Percentiles rank a stretch among this genome's conserved stretches.
Conservation (phyloP, 331 rosid species). For the Rosa hybrid region DNA sequence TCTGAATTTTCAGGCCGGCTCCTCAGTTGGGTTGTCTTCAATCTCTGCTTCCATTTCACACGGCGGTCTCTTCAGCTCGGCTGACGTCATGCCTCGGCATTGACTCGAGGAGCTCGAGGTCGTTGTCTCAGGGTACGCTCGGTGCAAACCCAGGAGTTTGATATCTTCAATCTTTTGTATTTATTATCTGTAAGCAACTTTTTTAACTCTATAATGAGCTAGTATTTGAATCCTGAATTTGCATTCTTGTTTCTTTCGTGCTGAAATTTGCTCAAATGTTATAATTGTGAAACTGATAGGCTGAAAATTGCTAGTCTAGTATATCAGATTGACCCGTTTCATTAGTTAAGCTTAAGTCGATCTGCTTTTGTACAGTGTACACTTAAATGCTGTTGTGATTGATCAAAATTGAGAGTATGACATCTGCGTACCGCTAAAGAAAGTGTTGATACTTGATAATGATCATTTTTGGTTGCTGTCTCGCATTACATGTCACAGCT, state of each 20-base stretch:
- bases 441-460: background rate
- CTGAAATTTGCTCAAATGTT: background rate
- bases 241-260: background rate
- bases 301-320: background rate
- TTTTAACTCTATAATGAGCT: conserved; percentile 20
- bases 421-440: background rate
- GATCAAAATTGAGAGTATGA: background rate
- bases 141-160: conserved; percentile 99
- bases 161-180: conserved; percentile 60
- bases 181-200: conserved; percentile 71
- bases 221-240: background rate
- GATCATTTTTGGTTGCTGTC: background rate
- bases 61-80: conserved; percentile 90
- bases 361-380: background rate
- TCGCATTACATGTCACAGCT: background rate
- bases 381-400: background rate
- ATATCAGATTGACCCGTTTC: no score
- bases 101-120: conserved; percentile 72
- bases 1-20: conserved; percentile 44
- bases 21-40: conserved; percentile 64
- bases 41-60: conserved; percentile 81
- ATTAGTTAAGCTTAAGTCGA: background rate
- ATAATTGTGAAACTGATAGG: background rate
- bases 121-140: conserved; percentile 97
- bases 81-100: conserved; percentile 87